Percentiles rank a stretch among this genome's conserved stretches.
Conservation (phyloP, 805 yeast genomes). For the Wickerhamiella musiphila region DNA sequence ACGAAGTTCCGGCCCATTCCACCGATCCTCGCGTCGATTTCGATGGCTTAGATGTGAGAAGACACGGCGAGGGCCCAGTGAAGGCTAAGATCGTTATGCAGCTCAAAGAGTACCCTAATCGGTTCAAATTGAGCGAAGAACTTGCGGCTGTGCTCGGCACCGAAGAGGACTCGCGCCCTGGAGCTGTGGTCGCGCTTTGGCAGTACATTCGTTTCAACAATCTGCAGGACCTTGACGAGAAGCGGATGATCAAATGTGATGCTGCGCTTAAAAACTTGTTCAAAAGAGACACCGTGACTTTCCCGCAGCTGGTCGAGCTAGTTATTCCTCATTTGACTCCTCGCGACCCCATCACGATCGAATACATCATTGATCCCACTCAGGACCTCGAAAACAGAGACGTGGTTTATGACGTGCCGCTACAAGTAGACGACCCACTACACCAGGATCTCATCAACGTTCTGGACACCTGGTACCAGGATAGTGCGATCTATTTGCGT, state of each 20-base stretch:
- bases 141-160: conserved; percentile 59
- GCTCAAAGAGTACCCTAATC: conserved; percentile 58
- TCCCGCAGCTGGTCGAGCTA: conserved; percentile 56
- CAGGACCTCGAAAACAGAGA: conserved; percentile 64
- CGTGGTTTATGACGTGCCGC: conserved; percentile 56
- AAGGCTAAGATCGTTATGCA: conserved; percentile 61
- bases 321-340: conserved; percentile 55
- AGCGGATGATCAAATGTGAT: conserved; percentile 36
- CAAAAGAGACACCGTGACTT: conserved; percentile 33
- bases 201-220: conserved; percentile 55
- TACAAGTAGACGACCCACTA: conserved; percentile 28
- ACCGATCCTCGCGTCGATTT: conserved; percentile 32
- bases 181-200: conserved; percentile 63
- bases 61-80: conserved; percentile 53
- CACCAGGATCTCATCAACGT: conserved; percentile 23
- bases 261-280: conserved; percentile 29
- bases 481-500: conserved; percentile 27
- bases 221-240: conserved; percentile 40
- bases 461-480: conserved; percentile 24
- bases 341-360: conserved; percentile 59
- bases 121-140: conserved; percentile 44
- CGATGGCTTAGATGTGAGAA: conserved; percentile 78
- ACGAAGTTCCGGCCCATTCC: conserved; percentile 28
- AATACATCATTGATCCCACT: conserved; percentile 61
- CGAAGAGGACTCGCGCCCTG: conserved; percentile 70